phyloP scores from a whole-genome alignment of 75 land plant species.

The Azolla pinnata region DNA sequence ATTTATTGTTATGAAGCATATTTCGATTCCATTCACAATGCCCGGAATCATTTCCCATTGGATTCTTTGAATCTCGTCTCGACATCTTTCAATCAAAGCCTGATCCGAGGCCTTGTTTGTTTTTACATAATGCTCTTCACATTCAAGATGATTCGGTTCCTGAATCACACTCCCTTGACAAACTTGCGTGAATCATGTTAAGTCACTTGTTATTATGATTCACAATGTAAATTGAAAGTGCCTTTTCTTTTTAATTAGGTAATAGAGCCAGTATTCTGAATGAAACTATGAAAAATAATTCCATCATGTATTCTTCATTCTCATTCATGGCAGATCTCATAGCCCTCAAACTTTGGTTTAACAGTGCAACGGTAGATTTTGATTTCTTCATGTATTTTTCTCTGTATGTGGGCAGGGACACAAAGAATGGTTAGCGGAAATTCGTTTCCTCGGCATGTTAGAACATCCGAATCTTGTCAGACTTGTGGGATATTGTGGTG shows the following conservation, averaged over 20 bases:
- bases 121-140: background rate
- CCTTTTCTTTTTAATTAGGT: too few relatives aligned
- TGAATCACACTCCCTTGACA: background rate
- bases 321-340: background rate
- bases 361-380: background rate
- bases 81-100: too few relatives aligned
- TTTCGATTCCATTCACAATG: too few relatives aligned
- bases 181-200: background rate
- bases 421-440: slow-evolving; percentile 77
- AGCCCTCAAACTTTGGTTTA: background rate
- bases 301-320: background rate
- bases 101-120: too few relatives aligned
- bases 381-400: slow-evolving; percentile 3
- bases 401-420: slow-evolving; percentile 42
- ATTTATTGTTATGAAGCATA: too few relatives aligned
- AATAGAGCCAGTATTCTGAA: background rate
- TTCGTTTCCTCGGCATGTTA: slow-evolving; percentile 55
- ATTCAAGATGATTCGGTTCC: background rate
- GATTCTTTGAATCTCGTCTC: too few relatives aligned
- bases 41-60: too few relatives aligned
- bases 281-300: background rate
- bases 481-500: slow-evolving; percentile 68
- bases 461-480: slow-evolving; percentile 73
- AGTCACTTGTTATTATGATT: too few relatives aligned
- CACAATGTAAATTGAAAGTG: too few relatives aligned